Percentiles rank a stretch among this genome's conserved stretches.
These are phyloP conservation scores for Saturnispora ahearnii DNA, from an alignment of 805 yeast genomes.

Conservation along the genomic window DNA sequence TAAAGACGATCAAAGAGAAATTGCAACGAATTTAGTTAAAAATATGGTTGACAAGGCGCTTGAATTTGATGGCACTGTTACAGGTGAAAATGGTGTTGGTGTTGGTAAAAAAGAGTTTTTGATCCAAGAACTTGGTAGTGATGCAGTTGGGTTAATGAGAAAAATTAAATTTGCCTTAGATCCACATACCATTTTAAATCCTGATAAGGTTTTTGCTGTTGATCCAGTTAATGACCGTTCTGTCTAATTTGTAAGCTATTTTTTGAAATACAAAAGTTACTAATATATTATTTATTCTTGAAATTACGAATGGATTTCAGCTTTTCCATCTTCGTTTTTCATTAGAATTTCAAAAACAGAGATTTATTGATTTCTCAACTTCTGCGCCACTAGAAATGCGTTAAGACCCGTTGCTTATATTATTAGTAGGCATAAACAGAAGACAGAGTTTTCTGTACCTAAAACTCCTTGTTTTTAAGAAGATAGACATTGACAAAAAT, in stretches of 20 bases:
- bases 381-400: too few relatives aligned
- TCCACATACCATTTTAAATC: constrained; percentile 66
- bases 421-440: too few relatives aligned
- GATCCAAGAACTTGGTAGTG: constrained; percentile 56
- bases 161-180: constrained; percentile 64
- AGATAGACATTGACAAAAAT: too few relatives aligned
- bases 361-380: too few relatives aligned
- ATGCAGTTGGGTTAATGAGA: constrained; percentile 68
- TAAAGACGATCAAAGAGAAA: constrained; percentile 43
- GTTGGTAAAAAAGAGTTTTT: constrained; percentile 64
- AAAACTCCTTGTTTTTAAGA: too few relatives aligned
- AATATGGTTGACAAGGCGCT: constrained; percentile 62
- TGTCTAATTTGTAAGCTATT: background rate
- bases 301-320: too few relatives aligned
- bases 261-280: too few relatives aligned
- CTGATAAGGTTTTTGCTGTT: constrained; percentile 67
- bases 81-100: constrained; percentile 89
- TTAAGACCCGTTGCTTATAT: too few relatives aligned
- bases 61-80: constrained; percentile 71
- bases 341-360: too few relatives aligned
- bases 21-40: constrained; percentile 51
- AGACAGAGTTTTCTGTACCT: too few relatives aligned
- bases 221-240: constrained; percentile 41
- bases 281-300: too few relatives aligned
- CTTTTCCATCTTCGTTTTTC: too few relatives aligned